Evolutionary conservation across 352 stramenopile genomes (phyloP).

Genomic region (Pythium grandisporangium): DNA sequence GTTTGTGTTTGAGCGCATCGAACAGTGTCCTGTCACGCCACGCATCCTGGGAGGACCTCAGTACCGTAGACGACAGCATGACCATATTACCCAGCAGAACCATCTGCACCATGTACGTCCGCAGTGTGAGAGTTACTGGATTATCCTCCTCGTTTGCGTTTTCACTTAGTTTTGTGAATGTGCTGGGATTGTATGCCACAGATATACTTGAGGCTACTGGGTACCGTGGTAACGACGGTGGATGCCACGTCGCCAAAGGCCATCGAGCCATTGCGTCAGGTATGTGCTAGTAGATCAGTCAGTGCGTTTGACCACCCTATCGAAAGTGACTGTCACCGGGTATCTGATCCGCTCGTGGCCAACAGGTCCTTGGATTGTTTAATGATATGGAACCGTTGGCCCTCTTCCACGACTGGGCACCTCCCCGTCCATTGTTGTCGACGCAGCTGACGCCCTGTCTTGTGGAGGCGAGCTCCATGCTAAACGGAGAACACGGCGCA

Average conservation of each 20-base stretch:
- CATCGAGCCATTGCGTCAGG: slow-evolving; percentile 51
- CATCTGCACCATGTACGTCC: slow-evolving; percentile 66
- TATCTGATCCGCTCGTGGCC: not conserved
- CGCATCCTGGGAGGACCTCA: slow-evolving; percentile 45
- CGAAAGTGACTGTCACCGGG: not conserved
- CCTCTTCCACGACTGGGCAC: slow-evolving; percentile 77
- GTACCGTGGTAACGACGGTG: slow-evolving; percentile 44
- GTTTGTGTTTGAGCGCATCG: slow-evolving; percentile 76
- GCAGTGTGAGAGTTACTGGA: not conserved
- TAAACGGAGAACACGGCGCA: slow-evolving; percentile 44
- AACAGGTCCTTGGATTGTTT: slow-evolving; percentile 52
- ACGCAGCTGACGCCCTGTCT: slow-evolving; percentile 25
- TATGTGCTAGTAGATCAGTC: slow-evolving; percentile 7
- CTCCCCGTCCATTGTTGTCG: slow-evolving; percentile 40
- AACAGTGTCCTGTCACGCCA: slow-evolving; percentile 48
- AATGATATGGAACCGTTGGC: slow-evolving; percentile 47
- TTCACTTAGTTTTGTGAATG: too few species aligned
- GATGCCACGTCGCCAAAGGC: slow-evolving; percentile 34
- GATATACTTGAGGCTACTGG: slow-evolving; percentile 65
- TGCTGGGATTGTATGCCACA: too few species aligned
- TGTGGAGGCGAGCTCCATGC: slow-evolving; percentile 45
- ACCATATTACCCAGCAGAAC: slow-evolving; percentile 58
- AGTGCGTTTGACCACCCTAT: not conserved
- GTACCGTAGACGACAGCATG: slow-evolving; percentile 45
- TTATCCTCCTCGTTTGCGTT: not conserved